Evolutionary conservation across 768 basidiomycete species (phyloP).

Genomic region (Phanerodontia chrysosporium): DNA sequence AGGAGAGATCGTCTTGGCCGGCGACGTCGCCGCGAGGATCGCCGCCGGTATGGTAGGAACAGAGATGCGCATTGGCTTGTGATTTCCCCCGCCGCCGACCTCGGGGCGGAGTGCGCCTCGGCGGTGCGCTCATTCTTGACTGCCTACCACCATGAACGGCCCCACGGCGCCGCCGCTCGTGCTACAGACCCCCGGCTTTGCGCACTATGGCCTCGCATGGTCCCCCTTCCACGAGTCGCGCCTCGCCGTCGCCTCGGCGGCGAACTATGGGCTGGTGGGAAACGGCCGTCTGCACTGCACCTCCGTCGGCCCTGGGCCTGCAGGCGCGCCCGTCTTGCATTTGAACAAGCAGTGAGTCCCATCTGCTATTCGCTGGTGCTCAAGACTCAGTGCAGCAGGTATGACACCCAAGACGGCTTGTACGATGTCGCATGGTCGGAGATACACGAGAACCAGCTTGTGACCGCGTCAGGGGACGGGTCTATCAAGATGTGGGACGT

Average conservation of each 20-base stretch:
- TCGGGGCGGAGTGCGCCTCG: background rate
- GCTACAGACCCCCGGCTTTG: conserved; percentile 75
- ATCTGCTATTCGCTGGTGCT: conserved; percentile 7
- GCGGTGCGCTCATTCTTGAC: background rate
- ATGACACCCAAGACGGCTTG: conserved; percentile 84
- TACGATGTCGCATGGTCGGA: conserved; percentile 96
- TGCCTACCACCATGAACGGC: conserved; percentile 33
- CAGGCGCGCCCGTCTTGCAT: conserved; percentile 39
- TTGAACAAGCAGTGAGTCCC: conserved; percentile 66
- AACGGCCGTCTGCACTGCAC: conserved; percentile 84
- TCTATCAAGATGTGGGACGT: conserved; percentile 89
- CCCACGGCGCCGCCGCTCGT: conserved; percentile 38
- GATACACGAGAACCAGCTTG: conserved; percentile 88
- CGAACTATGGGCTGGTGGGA: conserved; percentile 93
- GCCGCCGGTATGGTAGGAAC: conserved; percentile 70
- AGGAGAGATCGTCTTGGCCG: conserved; percentile 36
- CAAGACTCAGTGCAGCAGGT: conserved; percentile 52
- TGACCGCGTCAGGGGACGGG: conserved; percentile 86
- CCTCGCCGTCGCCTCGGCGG: conserved; percentile 76
- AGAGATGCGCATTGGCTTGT: conserved; percentile 62
- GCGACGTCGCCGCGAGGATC: conserved; percentile 40
- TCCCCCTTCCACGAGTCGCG: conserved; percentile 79
- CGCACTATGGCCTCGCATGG: conserved; percentile 79
- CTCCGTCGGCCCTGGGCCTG: conserved; percentile 46
- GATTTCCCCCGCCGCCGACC: background rate